phyloP scores from a whole-genome alignment of 1,284 basidiomycete species.

The Rhodotorula sp. region DNA sequence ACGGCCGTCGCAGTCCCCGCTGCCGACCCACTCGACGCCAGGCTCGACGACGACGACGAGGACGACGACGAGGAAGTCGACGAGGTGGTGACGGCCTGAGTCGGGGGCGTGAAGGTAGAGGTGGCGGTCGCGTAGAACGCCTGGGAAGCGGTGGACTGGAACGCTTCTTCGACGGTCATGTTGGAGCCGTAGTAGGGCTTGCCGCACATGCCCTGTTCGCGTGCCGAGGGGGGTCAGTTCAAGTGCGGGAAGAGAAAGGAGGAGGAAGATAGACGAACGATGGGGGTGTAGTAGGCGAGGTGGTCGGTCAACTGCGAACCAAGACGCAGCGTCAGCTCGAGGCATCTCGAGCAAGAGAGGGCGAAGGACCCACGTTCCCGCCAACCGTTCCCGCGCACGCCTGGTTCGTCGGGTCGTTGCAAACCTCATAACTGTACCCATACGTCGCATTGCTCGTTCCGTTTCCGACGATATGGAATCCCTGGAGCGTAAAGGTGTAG shows the following conservation, averaged over 20 bases:
- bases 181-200: slow-evolving; percentile 18
- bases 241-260: background rate
- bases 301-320: slow-evolving; percentile 23
- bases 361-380: slow-evolving; percentile 10
- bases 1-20: background rate
- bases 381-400: no score
- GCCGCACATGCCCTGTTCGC: slow-evolving; percentile 26
- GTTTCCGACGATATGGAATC: slow-evolving; percentile 43
- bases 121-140: slow-evolving; percentile 37
- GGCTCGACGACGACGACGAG: background rate
- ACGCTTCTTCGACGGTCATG: slow-evolving; percentile 21
- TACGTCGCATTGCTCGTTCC: slow-evolving; percentile 40
- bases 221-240: background rate
- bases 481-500: slow-evolving; percentile 42
- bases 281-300: slow-evolving; percentile 39
- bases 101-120: slow-evolving; percentile 22
- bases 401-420: no score
- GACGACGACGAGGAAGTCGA: slow-evolving; percentile 17
- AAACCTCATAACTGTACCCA: slow-evolving; percentile 18
- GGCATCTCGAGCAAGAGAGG: background rate
- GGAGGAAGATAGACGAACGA: background rate
- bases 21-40: background rate
- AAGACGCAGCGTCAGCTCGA: background rate
- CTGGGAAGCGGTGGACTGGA: slow-evolving; percentile 11
- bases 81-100: slow-evolving; percentile 9